phyloP scores from a whole-genome alignment of 2,329 filamentous ascomycete genomes.

The Alternaria rosae region DNA sequence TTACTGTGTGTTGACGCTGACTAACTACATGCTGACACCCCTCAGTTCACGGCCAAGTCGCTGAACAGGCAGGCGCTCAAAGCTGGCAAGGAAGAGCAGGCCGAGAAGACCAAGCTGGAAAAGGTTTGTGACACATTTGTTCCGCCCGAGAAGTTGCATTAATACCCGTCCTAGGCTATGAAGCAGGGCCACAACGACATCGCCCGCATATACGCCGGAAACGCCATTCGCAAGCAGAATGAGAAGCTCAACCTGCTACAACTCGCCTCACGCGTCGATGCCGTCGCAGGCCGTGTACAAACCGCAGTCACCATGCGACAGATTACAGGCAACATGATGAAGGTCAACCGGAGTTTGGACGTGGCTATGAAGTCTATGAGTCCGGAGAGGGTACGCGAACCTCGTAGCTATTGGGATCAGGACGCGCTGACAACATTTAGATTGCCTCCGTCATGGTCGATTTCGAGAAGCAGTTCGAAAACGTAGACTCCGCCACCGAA shows the following conservation, averaged over 20 bases:
- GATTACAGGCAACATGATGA: conserved; percentile 68
- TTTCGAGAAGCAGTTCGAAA: conserved; percentile 66
- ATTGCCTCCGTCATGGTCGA: conserved; percentile 72
- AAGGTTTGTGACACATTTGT: conserved; percentile 53
- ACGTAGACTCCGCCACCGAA: conserved; percentile 61
- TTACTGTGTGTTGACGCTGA: background rate
- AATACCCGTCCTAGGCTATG: conserved; percentile 58
- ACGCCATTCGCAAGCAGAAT: conserved; percentile 69
- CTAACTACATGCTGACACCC: conserved; percentile 29
- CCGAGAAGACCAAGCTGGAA: conserved; percentile 68
- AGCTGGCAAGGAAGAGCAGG: conserved; percentile 66
- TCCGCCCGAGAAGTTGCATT: background rate
- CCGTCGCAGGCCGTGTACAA: conserved; percentile 66
- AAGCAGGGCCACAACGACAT: conserved; percentile 67
- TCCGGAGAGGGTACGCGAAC: conserved; percentile 62
- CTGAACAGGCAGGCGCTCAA: conserved; percentile 69
- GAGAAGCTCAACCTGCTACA: conserved; percentile 67
- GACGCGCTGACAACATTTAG: conserved; percentile 44
- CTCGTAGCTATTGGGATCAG: background rate
- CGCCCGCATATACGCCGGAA: conserved; percentile 69
- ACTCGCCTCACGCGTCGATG: conserved; percentile 66
- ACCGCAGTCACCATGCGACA: conserved; percentile 69
- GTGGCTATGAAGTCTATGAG: conserved; percentile 70
- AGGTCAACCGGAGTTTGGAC: conserved; percentile 69
- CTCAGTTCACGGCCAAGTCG: conserved; percentile 68